phyloP scores from a whole-genome alignment of 2,329 filamentous ascomycete species.

The Penicillium sumatraense region DNA sequence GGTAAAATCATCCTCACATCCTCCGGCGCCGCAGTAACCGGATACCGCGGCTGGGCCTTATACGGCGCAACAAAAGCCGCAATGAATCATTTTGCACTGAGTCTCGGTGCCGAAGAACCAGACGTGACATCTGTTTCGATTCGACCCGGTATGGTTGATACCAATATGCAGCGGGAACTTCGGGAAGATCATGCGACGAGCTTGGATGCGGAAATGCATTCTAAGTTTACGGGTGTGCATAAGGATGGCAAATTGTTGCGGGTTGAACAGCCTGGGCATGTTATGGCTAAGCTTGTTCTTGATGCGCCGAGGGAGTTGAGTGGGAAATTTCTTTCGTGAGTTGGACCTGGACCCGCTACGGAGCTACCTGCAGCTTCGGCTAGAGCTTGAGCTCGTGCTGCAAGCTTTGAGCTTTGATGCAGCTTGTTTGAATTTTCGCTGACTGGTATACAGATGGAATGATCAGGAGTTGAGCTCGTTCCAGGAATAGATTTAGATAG shows the following conservation, averaged over 20 bases:
- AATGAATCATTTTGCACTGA: conserved; percentile 38
- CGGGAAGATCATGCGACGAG: conserved; percentile 69
- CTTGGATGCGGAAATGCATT: conserved; percentile 63
- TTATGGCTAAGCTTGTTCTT: conserved; percentile 79
- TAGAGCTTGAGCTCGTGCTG: background rate
- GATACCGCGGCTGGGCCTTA: conserved; percentile 41
- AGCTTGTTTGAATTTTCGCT: conserved; percentile 28
- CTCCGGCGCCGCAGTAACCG: conserved; percentile 38
- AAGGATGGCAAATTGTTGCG: conserved; percentile 72
- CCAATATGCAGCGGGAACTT: conserved; percentile 60
- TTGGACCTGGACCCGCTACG: too few species aligned
- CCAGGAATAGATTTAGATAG: conserved; percentile 38
- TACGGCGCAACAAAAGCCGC: conserved; percentile 44
- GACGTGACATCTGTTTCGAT: conserved; percentile 33
- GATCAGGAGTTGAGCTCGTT: conserved; percentile 48
- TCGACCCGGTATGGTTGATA: conserved; percentile 41
- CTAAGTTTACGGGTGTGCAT: conserved; percentile 72
- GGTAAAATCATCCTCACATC: conserved; percentile 43
- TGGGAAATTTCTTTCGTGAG: conserved; percentile 69
- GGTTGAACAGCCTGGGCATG: conserved; percentile 82
- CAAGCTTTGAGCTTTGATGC: background rate
- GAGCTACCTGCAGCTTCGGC: too few species aligned
- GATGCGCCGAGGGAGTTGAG: conserved; percentile 69
- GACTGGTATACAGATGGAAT: conserved; percentile 52
- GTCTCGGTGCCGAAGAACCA: conserved; percentile 35